Percentiles rank a stretch among this genome's conserved stretches.
Evolutionary conservation across 2,329 filamentous ascomycete genomes (phyloP).

Genomic region (Sclerotinia borealis): DNA sequence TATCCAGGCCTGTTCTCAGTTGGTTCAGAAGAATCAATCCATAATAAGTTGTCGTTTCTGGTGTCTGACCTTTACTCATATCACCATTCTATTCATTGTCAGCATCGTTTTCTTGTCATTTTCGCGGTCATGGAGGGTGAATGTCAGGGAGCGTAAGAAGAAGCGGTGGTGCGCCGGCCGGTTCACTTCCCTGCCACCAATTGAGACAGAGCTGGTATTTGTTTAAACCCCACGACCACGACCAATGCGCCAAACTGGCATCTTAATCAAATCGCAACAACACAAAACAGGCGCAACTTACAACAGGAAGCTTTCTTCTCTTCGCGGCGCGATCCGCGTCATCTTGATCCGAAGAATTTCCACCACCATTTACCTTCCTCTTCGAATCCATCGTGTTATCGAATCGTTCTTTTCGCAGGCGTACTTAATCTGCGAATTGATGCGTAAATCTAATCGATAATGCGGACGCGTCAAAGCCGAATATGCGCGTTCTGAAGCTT

Average conservation of each 20-base stretch:
- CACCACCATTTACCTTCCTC: constrained; percentile 43
- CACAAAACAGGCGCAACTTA: constrained; percentile 37
- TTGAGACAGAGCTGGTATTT: constrained; percentile 16
- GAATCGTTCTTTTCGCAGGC: not conserved
- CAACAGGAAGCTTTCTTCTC: constrained; percentile 49
- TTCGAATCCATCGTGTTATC: constrained; percentile 38
- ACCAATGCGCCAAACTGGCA: constrained; percentile 9
- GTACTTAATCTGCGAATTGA: constrained; percentile 2
- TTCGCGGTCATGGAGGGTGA: not conserved
- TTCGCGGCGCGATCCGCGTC: constrained; percentile 51
- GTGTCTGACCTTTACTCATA: constrained; percentile 45
- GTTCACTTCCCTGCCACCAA: constrained; percentile 23
- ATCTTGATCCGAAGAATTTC: constrained; percentile 38
- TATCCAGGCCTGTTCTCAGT: constrained; percentile 71
- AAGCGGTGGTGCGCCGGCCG: constrained; percentile 16
- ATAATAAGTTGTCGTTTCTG: constrained; percentile 62
- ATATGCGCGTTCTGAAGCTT: constrained; percentile 13
- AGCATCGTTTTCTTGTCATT: constrained; percentile 25
- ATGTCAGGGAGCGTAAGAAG: not conserved
- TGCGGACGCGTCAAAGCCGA: constrained; percentile 10
- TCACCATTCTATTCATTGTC: constrained; percentile 26
- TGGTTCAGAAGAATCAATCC: constrained; percentile 70
- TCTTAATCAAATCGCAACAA: constrained; percentile 11
- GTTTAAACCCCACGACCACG: constrained; percentile 11
- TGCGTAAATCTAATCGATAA: constrained; percentile 10